Conservation (phyloP, 2,329 filamentous ascomycete genomes). For the Penicillium polonicum region DNA sequence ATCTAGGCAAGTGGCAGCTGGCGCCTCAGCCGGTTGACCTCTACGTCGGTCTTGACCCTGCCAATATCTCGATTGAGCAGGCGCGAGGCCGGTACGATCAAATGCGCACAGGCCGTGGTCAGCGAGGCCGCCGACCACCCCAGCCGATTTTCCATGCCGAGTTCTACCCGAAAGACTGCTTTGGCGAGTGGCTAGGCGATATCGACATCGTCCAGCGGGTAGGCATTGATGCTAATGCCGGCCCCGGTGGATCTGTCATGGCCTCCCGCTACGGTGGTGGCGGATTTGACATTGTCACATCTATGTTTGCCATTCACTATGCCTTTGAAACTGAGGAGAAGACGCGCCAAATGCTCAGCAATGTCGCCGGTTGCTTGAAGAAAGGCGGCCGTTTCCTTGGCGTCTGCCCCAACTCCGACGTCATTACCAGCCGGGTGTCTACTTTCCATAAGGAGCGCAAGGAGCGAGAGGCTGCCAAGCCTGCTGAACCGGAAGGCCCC, state of each 20-base stretch:
- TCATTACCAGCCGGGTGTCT: conserved; percentile 76
- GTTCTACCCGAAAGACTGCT: conserved; percentile 91
- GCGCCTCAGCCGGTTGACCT: conserved; percentile 87
- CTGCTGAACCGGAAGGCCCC: conserved; percentile 36
- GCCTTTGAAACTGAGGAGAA: conserved; percentile 92
- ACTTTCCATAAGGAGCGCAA: conserved; percentile 65
- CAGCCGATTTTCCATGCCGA: conserved; percentile 73
- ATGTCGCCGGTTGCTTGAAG: conserved; percentile 84
- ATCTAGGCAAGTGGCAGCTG: conserved; percentile 93
- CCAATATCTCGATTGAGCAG: conserved; percentile 87
- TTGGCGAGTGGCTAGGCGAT: conserved; percentile 77
- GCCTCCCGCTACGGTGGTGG: conserved; percentile 67
- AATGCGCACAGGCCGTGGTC: conserved; percentile 60
- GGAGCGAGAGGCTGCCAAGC: conserved; percentile 46
- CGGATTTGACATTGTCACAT: conserved; percentile 93
- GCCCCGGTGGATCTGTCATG: conserved; percentile 53
- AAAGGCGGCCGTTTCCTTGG: conserved; percentile 94
- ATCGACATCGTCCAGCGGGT: conserved; percentile 80
- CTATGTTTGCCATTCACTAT: conserved; percentile 99
- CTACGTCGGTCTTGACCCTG: conserved; percentile 92
- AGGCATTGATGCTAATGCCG: conserved; percentile 75
- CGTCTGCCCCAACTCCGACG: conserved; percentile 94
- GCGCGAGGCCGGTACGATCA: conserved; percentile 77
- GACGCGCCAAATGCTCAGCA: conserved; percentile 86
- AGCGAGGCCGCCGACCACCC: conserved; percentile 55